phyloP scores from a whole-genome alignment of 2,329 filamentous ascomycete genomes.

The Epichloe typhina region DNA sequence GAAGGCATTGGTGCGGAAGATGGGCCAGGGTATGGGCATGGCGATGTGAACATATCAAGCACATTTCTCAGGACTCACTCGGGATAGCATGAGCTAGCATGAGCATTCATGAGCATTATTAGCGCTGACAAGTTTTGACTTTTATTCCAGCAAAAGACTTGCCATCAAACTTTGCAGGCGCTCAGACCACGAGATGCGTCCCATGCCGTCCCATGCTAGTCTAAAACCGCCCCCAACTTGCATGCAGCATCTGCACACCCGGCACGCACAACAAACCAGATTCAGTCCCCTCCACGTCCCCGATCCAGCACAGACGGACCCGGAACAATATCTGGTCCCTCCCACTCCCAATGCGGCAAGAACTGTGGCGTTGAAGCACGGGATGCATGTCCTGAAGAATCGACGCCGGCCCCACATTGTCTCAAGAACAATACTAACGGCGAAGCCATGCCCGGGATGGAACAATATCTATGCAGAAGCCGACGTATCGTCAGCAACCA shows the following conservation, averaged over 20 bases:
- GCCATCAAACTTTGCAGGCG: too few relatives aligned
- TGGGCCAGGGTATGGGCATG: slow-evolving; percentile 63
- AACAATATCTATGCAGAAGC: slow-evolving; percentile 17
- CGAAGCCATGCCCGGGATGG: slow-evolving; percentile 14
- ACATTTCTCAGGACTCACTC: too few relatives aligned
- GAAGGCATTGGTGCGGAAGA: slow-evolving; percentile 69
- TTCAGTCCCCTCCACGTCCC: too few relatives aligned
- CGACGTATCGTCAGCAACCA: neutral
- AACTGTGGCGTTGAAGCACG: too few relatives aligned
- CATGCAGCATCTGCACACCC: too few relatives aligned
- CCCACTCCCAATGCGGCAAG: too few relatives aligned
- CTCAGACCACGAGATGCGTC: too few relatives aligned
- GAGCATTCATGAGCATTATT: neutral
- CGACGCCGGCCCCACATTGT: slow-evolving; percentile 4
- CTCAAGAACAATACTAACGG: slow-evolving; percentile 22
- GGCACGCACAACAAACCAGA: too few relatives aligned
- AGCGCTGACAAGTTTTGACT: neutral
- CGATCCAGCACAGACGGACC: too few relatives aligned
- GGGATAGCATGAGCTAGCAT: neutral
- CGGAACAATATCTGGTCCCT: too few relatives aligned
- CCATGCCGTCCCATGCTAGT: neutral
- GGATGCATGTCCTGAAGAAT: neutral
- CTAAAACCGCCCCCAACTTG: neutral
- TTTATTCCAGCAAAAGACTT: too few relatives aligned
- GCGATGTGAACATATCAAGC: slow-evolving; percentile 11